Evolutionary conservation across 805 yeast genomes (phyloP), one percentile per base, ranked within the genome.

Genomic region (Candida insectalens): DNA sequence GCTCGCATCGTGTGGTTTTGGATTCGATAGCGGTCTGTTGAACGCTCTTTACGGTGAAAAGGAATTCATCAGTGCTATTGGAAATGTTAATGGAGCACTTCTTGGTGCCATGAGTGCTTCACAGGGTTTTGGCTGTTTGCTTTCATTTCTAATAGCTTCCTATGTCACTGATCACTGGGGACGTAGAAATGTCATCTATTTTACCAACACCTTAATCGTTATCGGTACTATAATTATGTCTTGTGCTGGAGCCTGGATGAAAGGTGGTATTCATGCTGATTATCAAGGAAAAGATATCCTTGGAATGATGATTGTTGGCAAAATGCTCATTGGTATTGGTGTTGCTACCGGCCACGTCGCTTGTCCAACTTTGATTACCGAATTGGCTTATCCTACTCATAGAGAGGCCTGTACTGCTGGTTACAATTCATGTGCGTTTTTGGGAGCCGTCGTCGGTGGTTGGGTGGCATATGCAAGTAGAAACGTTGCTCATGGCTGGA

Each of bases 11-110:
- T 17, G 25, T 17, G 25, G 20, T 14, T 15, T 33, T 28, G 71
- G 72, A 37, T 67, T 59, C 39, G 71, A 67, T 49, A 68, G 67
- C 39, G 60, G 66, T 9, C 55, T 71, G 60, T 50, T 70, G 45
- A 69, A 70, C 40, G 71, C 71, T 26, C 56, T 70, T 40, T 75
- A 71, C 44, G 51, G 68, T 7, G 57, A 67, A 42, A 39, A 47
- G 1, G 46, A 48, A 20, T 71, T 74, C 71, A 48, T 49, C 35
- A 36, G 44, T 5, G 56, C 54, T 26, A 59, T 69, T 47, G 60
- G 60, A 25, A 36, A 53, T 27, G 69, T 69, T 12, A 36, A 49
- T 5, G 65, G 66, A 43, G 54, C 59, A 22, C 42, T 46, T 16
- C 46, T 65, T 17, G 70, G 71, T 38, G 62, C 65, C 20, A 50